These are phyloP conservation scores for Oehlia diaphana DNA, from an alignment of 192 early-diverging fungal genomes.

Conservation along the genomic window DNA sequence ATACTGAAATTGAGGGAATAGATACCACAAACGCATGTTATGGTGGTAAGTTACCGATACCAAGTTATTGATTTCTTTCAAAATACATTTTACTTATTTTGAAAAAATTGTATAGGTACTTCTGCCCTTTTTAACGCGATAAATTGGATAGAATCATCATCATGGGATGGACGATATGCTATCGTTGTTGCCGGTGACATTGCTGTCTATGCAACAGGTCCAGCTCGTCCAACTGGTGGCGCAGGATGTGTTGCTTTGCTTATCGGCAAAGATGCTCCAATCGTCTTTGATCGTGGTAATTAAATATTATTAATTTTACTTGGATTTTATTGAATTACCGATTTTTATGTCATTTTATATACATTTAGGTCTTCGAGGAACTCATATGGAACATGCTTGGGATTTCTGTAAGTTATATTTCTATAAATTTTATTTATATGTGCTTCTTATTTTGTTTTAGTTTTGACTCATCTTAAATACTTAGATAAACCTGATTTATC, in stretches of 20 bases:
- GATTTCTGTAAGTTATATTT: slow-evolving; percentile 70
- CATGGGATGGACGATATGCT: slow-evolving; percentile 92
- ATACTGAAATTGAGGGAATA: slow-evolving; percentile 93
- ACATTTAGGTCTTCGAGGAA: slow-evolving; percentile 70
- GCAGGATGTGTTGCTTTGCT: slow-evolving; percentile 90
- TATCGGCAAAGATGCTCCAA: slow-evolving; percentile 88
- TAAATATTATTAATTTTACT: not conserved
- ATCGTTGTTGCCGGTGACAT: slow-evolving; percentile 94
- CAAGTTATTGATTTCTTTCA: not conserved
- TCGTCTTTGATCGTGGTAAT: slow-evolving; percentile 83
- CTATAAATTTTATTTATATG: not conserved
- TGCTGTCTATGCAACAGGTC: slow-evolving; percentile 91
- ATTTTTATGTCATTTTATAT: not conserved
- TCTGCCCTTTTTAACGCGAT: slow-evolving; percentile 94
- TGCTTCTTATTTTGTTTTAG: not conserved
- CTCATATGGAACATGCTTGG: slow-evolving; percentile 96
- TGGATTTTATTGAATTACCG: too few species aligned
- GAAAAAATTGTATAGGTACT: slow-evolving; percentile 46
- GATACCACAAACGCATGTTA: slow-evolving; percentile 99
- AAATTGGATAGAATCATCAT: slow-evolving; percentile 94
- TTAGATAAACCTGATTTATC: slow-evolving; percentile 94
- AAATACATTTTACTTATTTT: not conserved
- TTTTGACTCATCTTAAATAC: not conserved
- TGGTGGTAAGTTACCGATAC: slow-evolving; percentile 59
- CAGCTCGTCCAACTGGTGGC: slow-evolving; percentile 93